A percentile compares a stretch with the other conserved stretches of the same genome.
These are phyloP conservation scores for Teratosphaeria pseudoeucalypti DNA, from an alignment of 2,329 filamentous ascomycete species.

Conservation along the genomic window DNA sequence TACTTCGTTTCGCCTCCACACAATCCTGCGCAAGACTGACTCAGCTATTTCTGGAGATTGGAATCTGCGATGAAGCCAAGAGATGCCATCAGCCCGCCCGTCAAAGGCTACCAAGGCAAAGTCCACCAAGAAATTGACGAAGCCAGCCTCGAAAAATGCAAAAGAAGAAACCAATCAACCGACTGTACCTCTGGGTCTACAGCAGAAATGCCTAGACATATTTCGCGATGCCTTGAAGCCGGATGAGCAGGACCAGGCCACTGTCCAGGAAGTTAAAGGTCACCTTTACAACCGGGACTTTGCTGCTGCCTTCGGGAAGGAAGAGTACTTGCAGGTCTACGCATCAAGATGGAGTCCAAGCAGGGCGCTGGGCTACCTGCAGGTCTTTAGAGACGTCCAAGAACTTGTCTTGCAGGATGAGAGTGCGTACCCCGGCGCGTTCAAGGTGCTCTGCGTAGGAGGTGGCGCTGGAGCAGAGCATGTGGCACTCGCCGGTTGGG, in stretches of 20 bases:
- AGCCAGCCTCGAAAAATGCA: not conserved
- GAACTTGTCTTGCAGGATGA: conserved; percentile 5
- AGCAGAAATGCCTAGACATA: conserved; percentile 62
- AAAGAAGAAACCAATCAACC: not conserved
- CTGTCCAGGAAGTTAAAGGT: conserved; percentile 73
- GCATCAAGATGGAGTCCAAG: conserved; percentile 84
- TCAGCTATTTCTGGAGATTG: not conserved
- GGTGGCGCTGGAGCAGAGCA: conserved; percentile 59
- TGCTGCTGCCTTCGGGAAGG: conserved; percentile 60
- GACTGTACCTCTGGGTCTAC: conserved; percentile 30
- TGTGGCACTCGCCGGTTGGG: conserved; percentile 48
- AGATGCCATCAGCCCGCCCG: not conserved
- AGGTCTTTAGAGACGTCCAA: conserved; percentile 38
- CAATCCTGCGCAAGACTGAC: too few species aligned
- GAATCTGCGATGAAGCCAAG: not conserved
- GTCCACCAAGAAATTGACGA: not conserved
- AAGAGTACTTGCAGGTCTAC: conserved; percentile 68
- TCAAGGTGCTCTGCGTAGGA: conserved; percentile 47
- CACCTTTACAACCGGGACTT: conserved; percentile 85
- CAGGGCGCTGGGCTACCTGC: conserved; percentile 70
- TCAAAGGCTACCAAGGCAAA: not conserved
- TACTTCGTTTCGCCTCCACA: not conserved
- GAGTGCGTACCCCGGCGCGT: not conserved
- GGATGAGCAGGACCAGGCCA: conserved; percentile 17
- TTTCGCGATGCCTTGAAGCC: conserved; percentile 52